A percentile compares a stretch with the other conserved stretches of the same genome.
These are phyloP conservation scores for Trichopus zeylanicus DNA, from an alignment of 116 monocot genomes.

Conservation along the genomic window DNA sequence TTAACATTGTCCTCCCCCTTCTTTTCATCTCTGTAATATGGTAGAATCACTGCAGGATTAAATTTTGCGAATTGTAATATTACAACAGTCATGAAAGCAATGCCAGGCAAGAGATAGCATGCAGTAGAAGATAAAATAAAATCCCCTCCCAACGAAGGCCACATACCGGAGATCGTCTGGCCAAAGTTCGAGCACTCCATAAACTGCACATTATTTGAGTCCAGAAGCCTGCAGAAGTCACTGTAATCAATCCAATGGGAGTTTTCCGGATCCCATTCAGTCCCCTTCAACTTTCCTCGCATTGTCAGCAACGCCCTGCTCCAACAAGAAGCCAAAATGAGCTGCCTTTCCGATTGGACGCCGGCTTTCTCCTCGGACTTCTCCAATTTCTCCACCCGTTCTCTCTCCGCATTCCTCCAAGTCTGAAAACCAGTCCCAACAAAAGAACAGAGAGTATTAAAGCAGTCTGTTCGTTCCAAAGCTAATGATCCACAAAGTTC, in stretches of 20 bases:
- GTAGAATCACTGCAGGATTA: constrained; percentile 68
- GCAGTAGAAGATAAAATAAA: no score
- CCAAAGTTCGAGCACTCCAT: constrained; percentile 90
- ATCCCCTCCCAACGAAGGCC: no score
- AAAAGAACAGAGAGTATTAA: background rate
- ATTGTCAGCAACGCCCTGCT: constrained; percentile 56
- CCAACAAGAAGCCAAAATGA: constrained; percentile 77
- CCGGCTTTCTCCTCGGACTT: constrained; percentile 62
- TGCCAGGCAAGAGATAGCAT: no score
- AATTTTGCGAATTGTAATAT: background rate
- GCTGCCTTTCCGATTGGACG: constrained; percentile 74
- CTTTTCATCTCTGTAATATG: constrained; percentile 64
- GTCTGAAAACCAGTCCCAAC: constrained; percentile 29
- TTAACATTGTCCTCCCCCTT: constrained; percentile 18
- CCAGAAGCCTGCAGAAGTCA: constrained; percentile 67
- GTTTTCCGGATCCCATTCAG: constrained; percentile 82
- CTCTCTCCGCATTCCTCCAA: constrained; percentile 54
- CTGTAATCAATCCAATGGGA: constrained; percentile 73
- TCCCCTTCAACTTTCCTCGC: constrained; percentile 86
- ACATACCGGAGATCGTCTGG: constrained; percentile 60
- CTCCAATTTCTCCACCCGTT: constrained; percentile 60
- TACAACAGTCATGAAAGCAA: no score
- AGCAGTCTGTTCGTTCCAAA: background rate
- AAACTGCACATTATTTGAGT: constrained; percentile 75
- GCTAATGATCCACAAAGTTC: no score